phyloP scores from a whole-genome alignment of 2,329 filamentous ascomycete species.

The Fusarium sp. region DNA sequence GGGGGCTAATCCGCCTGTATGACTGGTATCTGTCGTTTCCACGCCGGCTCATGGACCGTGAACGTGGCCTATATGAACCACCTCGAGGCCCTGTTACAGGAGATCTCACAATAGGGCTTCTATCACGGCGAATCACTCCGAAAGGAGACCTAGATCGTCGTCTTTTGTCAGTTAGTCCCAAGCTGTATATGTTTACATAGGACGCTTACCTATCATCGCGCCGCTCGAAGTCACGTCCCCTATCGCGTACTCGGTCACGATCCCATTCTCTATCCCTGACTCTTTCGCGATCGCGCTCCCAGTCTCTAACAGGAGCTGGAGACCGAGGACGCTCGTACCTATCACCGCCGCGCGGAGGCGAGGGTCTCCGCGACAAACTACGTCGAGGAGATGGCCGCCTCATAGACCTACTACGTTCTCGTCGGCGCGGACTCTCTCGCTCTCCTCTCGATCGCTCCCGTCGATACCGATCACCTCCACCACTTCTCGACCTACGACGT shows the following conservation, averaged over 20 bases:
- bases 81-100: constrained; percentile 51
- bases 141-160: constrained; percentile 68
- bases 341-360: constrained; percentile 52
- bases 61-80: constrained; percentile 65
- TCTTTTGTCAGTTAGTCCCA: constrained; percentile 50
- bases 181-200: neutral
- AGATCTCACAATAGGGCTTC: constrained; percentile 48
- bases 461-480: constrained; percentile 56
- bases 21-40: constrained; percentile 58
- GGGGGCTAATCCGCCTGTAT: constrained; percentile 61
- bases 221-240: constrained; percentile 54
- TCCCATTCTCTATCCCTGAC: constrained; percentile 49
- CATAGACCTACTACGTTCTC: constrained; percentile 54
- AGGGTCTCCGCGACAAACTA: constrained; percentile 54
- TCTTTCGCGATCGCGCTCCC: constrained; percentile 51
- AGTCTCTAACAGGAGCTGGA: constrained; percentile 53
- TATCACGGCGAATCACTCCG: constrained; percentile 52
- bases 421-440: constrained; percentile 53
- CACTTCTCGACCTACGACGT: constrained; percentile 57
- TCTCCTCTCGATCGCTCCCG: constrained; percentile 58
- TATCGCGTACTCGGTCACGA: constrained; percentile 48
- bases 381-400: constrained; percentile 55
- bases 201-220: constrained; percentile 57
- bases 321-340: constrained; percentile 56
- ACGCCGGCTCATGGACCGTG: constrained; percentile 63